Conservation (phyloP, 148 eudicot genomes). For the Rhododendron ovatum region DNA sequence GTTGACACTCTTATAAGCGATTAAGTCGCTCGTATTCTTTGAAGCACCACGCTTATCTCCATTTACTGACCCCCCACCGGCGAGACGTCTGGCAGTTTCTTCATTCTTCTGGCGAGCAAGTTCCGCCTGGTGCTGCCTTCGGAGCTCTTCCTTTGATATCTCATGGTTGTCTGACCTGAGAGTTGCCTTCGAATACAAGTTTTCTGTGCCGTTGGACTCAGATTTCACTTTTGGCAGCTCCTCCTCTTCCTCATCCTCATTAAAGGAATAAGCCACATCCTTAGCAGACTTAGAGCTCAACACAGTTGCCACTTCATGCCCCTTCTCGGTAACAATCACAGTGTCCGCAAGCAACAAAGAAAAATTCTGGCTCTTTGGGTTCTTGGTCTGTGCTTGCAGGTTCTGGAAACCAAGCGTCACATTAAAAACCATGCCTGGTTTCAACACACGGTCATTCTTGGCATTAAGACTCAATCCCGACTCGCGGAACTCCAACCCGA, state of each 20-base stretch:
- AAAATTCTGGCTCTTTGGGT: slow-evolving; percentile 62
- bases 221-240: slow-evolving; percentile 34
- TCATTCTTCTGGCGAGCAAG: slow-evolving; percentile 95
- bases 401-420: slow-evolving; percentile 83
- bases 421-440: slow-evolving; percentile 45
- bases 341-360: slow-evolving; percentile 85
- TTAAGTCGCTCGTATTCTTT: slow-evolving; percentile 51
- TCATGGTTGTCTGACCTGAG: slow-evolving; percentile 82
- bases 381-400: slow-evolving; percentile 46
- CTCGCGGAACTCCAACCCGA: no score
- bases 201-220: slow-evolving; percentile 30
- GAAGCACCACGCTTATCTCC: slow-evolving; percentile 45
- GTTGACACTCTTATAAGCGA: slow-evolving; percentile 80
- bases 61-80: slow-evolving; percentile 56
- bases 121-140: slow-evolving; percentile 90
- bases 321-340: slow-evolving; percentile 44
- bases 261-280: no score
- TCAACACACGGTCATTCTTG: no score
- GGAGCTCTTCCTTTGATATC: slow-evolving; percentile 69
- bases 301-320: slow-evolving; percentile 45
- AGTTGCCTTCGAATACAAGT: slow-evolving; percentile 57
- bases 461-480: no score
- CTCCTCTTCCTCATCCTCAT: no score
- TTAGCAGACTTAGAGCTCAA: slow-evolving; percentile 47
- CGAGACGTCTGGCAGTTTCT: slow-evolving; percentile 89